Conservation (phyloP, 805 yeast species). For the Yamadazyma tumulicola region DNA sequence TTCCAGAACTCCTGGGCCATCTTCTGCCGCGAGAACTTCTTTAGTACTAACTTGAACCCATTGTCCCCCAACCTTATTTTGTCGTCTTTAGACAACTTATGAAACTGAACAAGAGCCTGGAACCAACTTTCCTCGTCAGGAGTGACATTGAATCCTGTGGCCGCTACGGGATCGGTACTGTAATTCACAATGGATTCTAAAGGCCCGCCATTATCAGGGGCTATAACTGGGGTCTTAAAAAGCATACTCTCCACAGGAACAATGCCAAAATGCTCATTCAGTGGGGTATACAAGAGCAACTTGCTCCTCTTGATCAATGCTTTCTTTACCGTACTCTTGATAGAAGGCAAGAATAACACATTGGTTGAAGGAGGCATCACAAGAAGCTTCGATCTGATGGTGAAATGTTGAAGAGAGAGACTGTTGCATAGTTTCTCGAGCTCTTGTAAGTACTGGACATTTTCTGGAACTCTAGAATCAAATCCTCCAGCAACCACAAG, state of each 20-base stretch:
- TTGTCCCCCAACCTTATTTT: constrained; percentile 29
- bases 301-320: constrained; percentile 54
- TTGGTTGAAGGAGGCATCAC: constrained; percentile 35
- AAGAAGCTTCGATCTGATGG: constrained; percentile 40
- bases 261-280: constrained; percentile 93
- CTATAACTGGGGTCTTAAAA: constrained; percentile 76
- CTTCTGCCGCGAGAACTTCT: constrained; percentile 43
- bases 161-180: constrained; percentile 26
- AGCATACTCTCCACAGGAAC: constrained; percentile 97
- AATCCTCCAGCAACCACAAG: constrained; percentile 89
- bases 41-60: constrained; percentile 34
- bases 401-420: constrained; percentile 43
- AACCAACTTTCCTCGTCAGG: constrained; percentile 55
- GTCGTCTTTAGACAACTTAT: constrained; percentile 16
- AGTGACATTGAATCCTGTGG: constrained; percentile 64
- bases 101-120: constrained; percentile 39
- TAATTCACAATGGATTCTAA: constrained; percentile 61
- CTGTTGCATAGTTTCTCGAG: constrained; percentile 48
- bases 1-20: constrained; percentile 34
- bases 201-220: constrained; percentile 91
- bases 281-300: constrained; percentile 81
- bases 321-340: constrained; percentile 62
- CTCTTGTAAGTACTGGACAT: constrained; percentile 65
- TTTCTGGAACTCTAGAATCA: constrained; percentile 72
- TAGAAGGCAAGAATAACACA: constrained; percentile 77